Conservation (phyloP, 2,329 filamentous ascomycete genomes). For the Ophiostoma ips region DNA sequence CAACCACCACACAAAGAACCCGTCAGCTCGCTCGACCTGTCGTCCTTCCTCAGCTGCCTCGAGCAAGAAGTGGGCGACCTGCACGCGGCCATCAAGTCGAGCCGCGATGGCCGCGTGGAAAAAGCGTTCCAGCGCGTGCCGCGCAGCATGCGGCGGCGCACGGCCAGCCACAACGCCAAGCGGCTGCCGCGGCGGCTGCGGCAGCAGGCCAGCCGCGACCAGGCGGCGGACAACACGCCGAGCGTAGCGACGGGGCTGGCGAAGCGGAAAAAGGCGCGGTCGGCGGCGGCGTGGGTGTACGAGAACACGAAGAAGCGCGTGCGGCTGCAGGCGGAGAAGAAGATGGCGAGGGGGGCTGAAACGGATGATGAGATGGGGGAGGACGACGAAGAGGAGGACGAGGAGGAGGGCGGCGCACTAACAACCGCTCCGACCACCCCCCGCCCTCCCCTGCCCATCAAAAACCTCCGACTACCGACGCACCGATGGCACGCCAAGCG, state of each 20-base stretch:
- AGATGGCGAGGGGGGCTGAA: not conserved
- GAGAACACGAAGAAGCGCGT: slow-evolving; percentile 19
- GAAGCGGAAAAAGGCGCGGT: slow-evolving; percentile 30
- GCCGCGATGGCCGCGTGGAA: slow-evolving; percentile 43
- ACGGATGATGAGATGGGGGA: not conserved
- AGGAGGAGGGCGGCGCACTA: slow-evolving; percentile 18
- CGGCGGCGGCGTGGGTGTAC: slow-evolving; percentile 12
- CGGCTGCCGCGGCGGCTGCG: slow-evolving; percentile 69
- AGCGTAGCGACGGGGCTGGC: slow-evolving; percentile 42
- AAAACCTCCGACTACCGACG: slow-evolving; percentile 90
- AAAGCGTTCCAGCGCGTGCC: slow-evolving; percentile 76
- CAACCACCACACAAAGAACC: not conserved
- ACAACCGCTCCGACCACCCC: slow-evolving; percentile 23
- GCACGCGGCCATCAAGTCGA: slow-evolving; percentile 63
- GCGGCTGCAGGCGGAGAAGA: slow-evolving; percentile 14
- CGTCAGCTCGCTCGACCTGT: slow-evolving; percentile 72
- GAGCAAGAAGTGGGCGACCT: slow-evolving; percentile 82
- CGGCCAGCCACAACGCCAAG: slow-evolving; percentile 91
- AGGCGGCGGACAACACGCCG: slow-evolving; percentile 83
- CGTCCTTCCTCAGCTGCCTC: slow-evolving; percentile 69
- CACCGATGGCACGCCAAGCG: slow-evolving; percentile 90
- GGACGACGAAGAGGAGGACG: not conserved
- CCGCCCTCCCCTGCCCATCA: slow-evolving; percentile 65
- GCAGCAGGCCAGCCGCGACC: slow-evolving; percentile 54
- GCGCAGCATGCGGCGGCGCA: slow-evolving; percentile 67